Evolutionary conservation across 1,284 basidiomycete genomes (phyloP), one percentile per base, ranked within the genome.

Genomic region (Cryptococcus hybrid): DNA sequence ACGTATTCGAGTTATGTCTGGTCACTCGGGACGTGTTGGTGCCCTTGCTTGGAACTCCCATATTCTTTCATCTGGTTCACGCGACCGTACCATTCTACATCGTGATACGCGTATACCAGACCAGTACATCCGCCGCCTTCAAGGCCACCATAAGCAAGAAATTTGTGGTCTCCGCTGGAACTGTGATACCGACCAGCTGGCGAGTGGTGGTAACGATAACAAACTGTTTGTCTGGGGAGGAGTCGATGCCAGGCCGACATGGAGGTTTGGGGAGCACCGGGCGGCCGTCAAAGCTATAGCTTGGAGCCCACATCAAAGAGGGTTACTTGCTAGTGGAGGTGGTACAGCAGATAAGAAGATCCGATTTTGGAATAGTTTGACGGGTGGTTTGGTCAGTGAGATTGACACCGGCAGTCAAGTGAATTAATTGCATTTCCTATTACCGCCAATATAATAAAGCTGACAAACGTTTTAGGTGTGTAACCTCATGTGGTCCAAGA

Each of bases 261-360:
- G 89, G 85, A 90, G 92, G 69, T 99, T 98, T 76, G 90, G 92
- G 56, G 91, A 98, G 64, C 96, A 99, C 73, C 90, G 88, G 2
- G 95, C 96, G 0, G 95, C 95, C 0, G 93, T 99, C 61, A 99
- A 99, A 74, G 95, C 96, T 2, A 87, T 99, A 15, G 92, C 93
- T 1, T 99, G 96, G 95, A 93, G 91, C 73, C 95, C 95, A 3
- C 96, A 99, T 76, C 85, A 96, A 58, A 82, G 88, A 15, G 93
- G 93, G 1, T 83, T 98, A 1, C 80, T 99, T 24, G 96, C 95
- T 0, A 92, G 90, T 2, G 96, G 96, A n/a, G 95, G 96, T 34
- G 96, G 95, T 11, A 99, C 96, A 8, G 92, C 95, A 63, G 92
- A 92, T 75, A 97, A 95, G 80, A 94, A 93, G 73, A 95, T 99